Base-by-base conservation (phyloP, 169 alveolate species). In the Condylostoma magnum region DNA sequence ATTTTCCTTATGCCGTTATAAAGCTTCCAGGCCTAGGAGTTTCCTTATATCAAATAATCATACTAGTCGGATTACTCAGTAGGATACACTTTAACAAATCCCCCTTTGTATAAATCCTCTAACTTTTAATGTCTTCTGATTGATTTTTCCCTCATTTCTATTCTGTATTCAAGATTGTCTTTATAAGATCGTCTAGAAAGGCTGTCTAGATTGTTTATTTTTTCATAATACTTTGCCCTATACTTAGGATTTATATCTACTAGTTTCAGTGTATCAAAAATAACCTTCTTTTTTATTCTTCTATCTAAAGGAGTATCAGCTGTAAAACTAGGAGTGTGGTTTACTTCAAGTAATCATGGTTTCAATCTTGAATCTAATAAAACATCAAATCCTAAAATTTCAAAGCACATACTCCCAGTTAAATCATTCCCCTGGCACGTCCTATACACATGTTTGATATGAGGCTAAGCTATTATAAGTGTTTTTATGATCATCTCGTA, bases 11-110 rank as follows among this genome's bases (percentile, higher is more conserved):
- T n/a, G n/a, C n/a, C n/a, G n/a, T n/a, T n/a, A n/a, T n/a, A n/a
- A n/a, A n/a, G n/a, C n/a, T n/a, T n/a, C n/a, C n/a, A n/a, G n/a
- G n/a, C n/a, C n/a, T n/a, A n/a, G n/a, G n/a, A n/a, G n/a, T n/a
- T n/a, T n/a, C n/a, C n/a, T n/a, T n/a, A 34, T n/a, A 77, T 60
- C 50, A 68, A 57, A 30, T 77, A 72, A 67, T 67, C 74, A 74
- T 74, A 69, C 57, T 68, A 56, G 36, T 68, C 51, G 50, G 63
- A 77, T 46, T 68, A 83, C 52, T 41, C 53, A 28, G 79, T 74
- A 37, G 97, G 97, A 69, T 81, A 90, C 4, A 93, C 79, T 43
- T 89, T 84, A 76, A 81, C 80, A 75, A 76, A 93, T 31, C 95
- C 95, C 4, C 97, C 97, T 56, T 77, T 38, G 80, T 86, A 75